phyloP scores from a whole-genome alignment of 2,329 filamentous ascomycete species.

The Coleophoma eucalyptorum region DNA sequence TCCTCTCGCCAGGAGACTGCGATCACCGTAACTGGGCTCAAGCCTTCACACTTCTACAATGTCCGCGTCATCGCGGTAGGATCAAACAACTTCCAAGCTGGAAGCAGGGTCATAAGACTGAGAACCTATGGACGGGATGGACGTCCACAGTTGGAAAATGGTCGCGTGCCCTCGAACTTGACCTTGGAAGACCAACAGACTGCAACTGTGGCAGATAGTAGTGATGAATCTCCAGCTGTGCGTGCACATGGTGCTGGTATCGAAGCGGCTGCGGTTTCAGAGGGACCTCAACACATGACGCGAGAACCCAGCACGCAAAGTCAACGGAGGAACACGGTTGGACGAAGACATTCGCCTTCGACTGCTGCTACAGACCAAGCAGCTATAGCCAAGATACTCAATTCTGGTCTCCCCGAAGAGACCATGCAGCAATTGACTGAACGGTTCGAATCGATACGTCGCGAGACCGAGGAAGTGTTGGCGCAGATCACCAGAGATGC shows the following conservation, averaged over 20 bases:
- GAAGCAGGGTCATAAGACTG: slow-evolving; percentile 80
- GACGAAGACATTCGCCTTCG: slow-evolving; percentile 72
- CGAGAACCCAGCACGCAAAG: slow-evolving; percentile 60
- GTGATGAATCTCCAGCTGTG: slow-evolving; percentile 37
- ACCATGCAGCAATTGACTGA: slow-evolving; percentile 76
- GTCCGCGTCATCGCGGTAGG: slow-evolving; percentile 91
- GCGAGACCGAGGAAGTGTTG: slow-evolving; percentile 78
- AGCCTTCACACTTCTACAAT: slow-evolving; percentile 87
- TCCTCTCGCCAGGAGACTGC: slow-evolving; percentile 77
- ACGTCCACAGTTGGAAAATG: slow-evolving; percentile 54
- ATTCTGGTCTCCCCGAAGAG: slow-evolving; percentile 54
- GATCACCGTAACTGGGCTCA: slow-evolving; percentile 86
- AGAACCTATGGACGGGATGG: slow-evolving; percentile 69
- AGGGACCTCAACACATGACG: slow-evolving; percentile 54
- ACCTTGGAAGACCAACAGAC: slow-evolving; percentile 45
- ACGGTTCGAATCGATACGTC: slow-evolving; percentile 73
- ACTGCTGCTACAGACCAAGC: slow-evolving; percentile 34
- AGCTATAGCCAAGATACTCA: slow-evolving; percentile 33
- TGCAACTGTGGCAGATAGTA: slow-evolving; percentile 36
- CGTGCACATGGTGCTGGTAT: slow-evolving; percentile 48
- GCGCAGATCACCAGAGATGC: slow-evolving; percentile 68
- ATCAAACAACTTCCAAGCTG: slow-evolving; percentile 86
- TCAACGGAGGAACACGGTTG: slow-evolving; percentile 64
- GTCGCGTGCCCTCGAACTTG: slow-evolving; percentile 53
- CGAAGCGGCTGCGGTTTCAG: slow-evolving; percentile 59